Evolutionary conservation across 1,139 yeast genomes (phyloP), one percentile per base, ranked within the genome.

Genomic region (Geotrichum citri-aurantii): DNA sequence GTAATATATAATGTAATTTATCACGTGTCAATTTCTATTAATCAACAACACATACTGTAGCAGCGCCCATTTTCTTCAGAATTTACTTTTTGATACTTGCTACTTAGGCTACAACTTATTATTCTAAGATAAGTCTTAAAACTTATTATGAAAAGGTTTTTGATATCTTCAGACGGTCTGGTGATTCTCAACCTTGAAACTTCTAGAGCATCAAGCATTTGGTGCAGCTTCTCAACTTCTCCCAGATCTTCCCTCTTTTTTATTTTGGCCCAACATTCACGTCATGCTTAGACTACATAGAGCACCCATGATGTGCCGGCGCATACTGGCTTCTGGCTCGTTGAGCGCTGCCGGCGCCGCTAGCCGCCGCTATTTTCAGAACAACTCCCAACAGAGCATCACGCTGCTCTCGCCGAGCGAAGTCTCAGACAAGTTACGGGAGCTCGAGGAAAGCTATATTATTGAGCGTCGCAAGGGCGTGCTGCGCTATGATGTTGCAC

Each of bases 381-480:
- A 53, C 42, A 37, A 37, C 17, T 37, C 42, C 42, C 42, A 59
- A 33, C 60, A 59, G 31, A 48, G 58, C 27, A 60, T 60, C 50
- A 57, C 60, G 1, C 62, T 86, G 52, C 77, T 90, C 62, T 80
- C 81, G 48, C 95, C 90, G 27, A 86, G 82, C 33, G 95, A 90
- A 67, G 93, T 90, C 10, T 81, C 90, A 57, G 75, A 78, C 48
- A 80, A 83, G 63, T 77, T 92, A 63, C 81, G 93, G 61, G 85
- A 84, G 64, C 78, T 79, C 65, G 96, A 92, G 70, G 95, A 91
- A 72, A 85, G 95, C 64, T 89, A 86, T 68, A 70, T 76, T 48
- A 93, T 92, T 23, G 85, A 88, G 65, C 79, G 97, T 61, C 92
- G 95, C 14, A 86, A 87, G 65, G 98, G 98, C n/a, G 93, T 93